Conservation (phyloP, 805 yeast genomes). For the Myxozyma mucilagina region DNA sequence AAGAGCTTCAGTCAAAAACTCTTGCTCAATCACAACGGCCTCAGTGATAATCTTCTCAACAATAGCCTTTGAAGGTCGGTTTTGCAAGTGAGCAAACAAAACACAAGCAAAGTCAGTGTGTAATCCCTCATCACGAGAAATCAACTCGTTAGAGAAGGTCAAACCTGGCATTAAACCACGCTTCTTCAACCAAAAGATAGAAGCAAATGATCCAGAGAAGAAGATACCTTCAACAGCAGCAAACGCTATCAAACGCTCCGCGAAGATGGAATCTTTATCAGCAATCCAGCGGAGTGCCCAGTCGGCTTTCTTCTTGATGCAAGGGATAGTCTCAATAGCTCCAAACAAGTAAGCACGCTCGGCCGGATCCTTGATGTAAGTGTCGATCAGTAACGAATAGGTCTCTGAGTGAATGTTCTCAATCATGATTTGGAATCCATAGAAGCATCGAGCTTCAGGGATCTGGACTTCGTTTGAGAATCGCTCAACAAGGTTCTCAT, state of each 20-base stretch:
- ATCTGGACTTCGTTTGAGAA: conserved; percentile 95
- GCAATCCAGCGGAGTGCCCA: conserved; percentile 99
- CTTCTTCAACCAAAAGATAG: conserved; percentile 98
- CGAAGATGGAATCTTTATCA: conserved; percentile 84
- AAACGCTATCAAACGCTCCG: conserved; percentile 94
- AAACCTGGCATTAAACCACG: conserved; percentile 99
- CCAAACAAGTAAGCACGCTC: conserved; percentile 88
- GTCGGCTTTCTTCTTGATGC: conserved; percentile 95
- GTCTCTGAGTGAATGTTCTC: conserved; percentile 98
- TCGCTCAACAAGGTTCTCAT: conserved; percentile 95
- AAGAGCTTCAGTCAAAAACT: conserved; percentile 90
- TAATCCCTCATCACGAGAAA: conserved; percentile 97
- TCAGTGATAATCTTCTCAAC: conserved; percentile 87
- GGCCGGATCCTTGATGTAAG: conserved; percentile 93
- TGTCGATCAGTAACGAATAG: conserved; percentile 88
- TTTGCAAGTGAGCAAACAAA: conserved; percentile 85
- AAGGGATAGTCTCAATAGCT: conserved; percentile 94
- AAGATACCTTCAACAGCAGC: conserved; percentile 99
- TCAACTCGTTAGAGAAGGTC: conserved; percentile 95
- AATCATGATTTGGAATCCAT: conserved; percentile 99
- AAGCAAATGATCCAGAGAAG: conserved; percentile 97
- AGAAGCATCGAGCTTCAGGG: conserved; percentile 98
- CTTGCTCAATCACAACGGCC: conserved; percentile 93
- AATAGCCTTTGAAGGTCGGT: conserved; percentile 78
- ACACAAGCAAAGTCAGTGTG: conserved; percentile 98